Percentiles rank a stretch among this genome's conserved stretches.
phyloP scores from a whole-genome alignment of 371 early-diverging fungal genomes.

The Mucor irregularis region DNA sequence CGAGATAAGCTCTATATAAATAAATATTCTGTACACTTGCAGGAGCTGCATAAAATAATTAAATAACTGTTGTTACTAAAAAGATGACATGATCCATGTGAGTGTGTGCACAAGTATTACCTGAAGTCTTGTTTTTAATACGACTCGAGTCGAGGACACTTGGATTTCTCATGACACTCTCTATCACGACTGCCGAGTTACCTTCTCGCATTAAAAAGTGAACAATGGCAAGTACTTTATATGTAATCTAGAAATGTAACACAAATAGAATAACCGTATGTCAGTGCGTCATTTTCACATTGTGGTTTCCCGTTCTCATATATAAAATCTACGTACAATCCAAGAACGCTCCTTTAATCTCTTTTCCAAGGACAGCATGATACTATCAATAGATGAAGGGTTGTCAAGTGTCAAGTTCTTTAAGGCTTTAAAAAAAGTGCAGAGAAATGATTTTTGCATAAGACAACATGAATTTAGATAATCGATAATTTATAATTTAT shows the following conservation, averaged over 20 bases:
- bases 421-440: conserved; percentile 47
- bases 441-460: too few species aligned
- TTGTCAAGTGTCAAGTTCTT: conserved; percentile 45
- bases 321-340: conserved; percentile 70
- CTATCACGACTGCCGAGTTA: conserved; percentile 68
- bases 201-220: conserved; percentile 88
- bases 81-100: too few species aligned
- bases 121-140: conserved; percentile 65
- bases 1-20: conserved; percentile 80
- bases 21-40: conserved; percentile 72
- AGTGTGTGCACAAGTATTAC: too few species aligned
- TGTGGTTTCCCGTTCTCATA: too few species aligned
- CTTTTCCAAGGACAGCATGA: conserved; percentile 59
- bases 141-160: conserved; percentile 59
- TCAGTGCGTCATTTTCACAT: too few species aligned
- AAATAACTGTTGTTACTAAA: too few species aligned
- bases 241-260: conserved; percentile 63
- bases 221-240: conserved; percentile 82
- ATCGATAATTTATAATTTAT: too few species aligned
- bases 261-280: too few species aligned
- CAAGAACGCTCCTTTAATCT: conserved; percentile 73
- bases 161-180: conserved; percentile 58
- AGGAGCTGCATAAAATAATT: too few species aligned
- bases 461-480: background rate
- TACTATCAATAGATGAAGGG: conserved; percentile 44